Evolutionary conservation across 2,329 filamentous ascomycete genomes (phyloP), one percentile per base, ranked within the genome.

Genomic region (Fusarium newnesense): DNA sequence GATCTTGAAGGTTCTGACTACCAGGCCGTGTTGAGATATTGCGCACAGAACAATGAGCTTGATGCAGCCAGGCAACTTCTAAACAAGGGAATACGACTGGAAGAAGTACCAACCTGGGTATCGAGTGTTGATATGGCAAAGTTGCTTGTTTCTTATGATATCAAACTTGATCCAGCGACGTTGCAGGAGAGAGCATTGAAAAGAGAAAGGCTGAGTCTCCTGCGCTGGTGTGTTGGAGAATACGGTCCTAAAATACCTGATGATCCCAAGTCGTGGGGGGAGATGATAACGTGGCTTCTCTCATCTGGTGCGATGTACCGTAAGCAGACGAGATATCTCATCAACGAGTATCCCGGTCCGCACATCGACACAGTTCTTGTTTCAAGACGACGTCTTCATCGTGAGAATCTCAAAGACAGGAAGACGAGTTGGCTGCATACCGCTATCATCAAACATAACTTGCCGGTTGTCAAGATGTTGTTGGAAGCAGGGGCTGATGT

Each of bases 341-440:
- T 64, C 16, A 36, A 12, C 0, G 69, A 72, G 28, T 72, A 72
- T 4, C 69, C 69, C 0, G 64, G 69, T 7, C 52, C 58, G 3
- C 32, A 72, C 18, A 65, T 72, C 13, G 69, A 72, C 7, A 10
- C 28, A 4, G 49, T 72, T 5, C n/a, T 72, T 0, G 6, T 32
- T 2, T 26, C 58, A 12, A 30, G 34, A 0, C 11, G 12, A 3
- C 4, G 11, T 12, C 12, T 16, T 2, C 21, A 18, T 7, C 10
- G 4, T 0, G 13, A 43, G 7, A 26, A 42, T 6, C 10, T 4
- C 0, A 13, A 39, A 9, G 30, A 34, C 12, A 36, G 7, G 2
- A 39, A 57, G 26, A 72, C 69, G 1, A 71, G 42, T 11, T 71
- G 63, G 68, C 57, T 72, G 2, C 21, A 71, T 15, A 19, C 49